phyloP scores from a whole-genome alignment of 768 basidiomycete species.

The Pleurotus tuber-regium region DNA sequence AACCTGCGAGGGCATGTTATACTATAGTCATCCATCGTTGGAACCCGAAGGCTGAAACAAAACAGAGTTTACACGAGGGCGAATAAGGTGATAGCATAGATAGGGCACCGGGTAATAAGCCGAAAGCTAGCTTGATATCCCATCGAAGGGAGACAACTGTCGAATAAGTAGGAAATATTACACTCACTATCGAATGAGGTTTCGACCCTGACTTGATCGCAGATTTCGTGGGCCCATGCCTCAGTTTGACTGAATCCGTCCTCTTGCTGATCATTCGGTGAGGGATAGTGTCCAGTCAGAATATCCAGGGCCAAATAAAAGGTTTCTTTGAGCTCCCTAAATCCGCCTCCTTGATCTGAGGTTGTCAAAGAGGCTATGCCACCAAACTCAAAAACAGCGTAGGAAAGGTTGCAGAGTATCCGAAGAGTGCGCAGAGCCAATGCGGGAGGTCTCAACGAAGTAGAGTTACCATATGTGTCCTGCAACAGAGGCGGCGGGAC shows the following conservation, averaged over 20 bases:
- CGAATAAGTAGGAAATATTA: neutral
- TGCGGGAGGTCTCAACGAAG: conserved; percentile 29
- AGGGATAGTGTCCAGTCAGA: conserved; percentile 35
- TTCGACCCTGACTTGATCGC: neutral
- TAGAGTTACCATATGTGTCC: conserved; percentile 15
- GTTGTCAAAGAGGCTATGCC: conserved; percentile 51
- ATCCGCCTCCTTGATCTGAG: conserved; percentile 44
- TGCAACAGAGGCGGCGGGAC: conserved; percentile 35
- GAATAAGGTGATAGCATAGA: too few relatives aligned
- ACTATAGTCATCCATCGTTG: too few relatives aligned
- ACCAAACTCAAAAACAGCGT: conserved; percentile 79
- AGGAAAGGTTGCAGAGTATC: conserved; percentile 65
- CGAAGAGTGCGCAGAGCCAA: conserved; percentile 56
- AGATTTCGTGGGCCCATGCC: conserved; percentile 24
- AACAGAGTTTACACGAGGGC: too few relatives aligned
- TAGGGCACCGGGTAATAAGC: too few relatives aligned
- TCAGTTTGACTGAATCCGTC: conserved; percentile 14
- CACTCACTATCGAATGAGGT: neutral
- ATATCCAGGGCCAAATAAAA: conserved; percentile 81
- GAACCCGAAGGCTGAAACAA: too few relatives aligned
- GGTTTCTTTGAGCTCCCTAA: conserved; percentile 68
- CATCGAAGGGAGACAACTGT: neutral
- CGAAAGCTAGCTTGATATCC: neutral
- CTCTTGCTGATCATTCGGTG: neutral
- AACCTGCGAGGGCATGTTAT: too few relatives aligned